These are phyloP conservation scores for Firmiana major DNA, from an alignment of 345 rosid genomes.

Conservation along the genomic window DNA sequence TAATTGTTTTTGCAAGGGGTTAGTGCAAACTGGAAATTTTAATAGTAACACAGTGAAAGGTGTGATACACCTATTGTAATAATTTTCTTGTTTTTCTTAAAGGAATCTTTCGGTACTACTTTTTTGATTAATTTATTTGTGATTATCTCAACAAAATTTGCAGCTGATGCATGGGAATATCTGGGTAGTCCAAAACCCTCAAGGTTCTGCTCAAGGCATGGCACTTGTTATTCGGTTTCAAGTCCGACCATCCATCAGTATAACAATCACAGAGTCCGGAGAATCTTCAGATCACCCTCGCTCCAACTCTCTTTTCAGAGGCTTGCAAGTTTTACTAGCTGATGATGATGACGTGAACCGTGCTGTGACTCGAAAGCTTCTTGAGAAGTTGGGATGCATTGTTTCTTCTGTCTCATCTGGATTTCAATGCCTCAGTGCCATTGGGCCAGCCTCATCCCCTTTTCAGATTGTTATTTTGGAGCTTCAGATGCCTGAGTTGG, in stretches of 20 bases:
- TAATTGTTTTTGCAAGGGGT: not conserved
- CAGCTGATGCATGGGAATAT: conserved; percentile 91
- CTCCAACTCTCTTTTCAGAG: conserved; percentile 59
- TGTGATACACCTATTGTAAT: not conserved
- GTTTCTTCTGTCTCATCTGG: conserved; percentile 73
- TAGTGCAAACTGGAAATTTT: conserved; percentile 1
- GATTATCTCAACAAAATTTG: conserved; percentile 12
- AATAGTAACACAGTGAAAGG: not conserved
- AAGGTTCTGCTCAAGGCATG: conserved; percentile 65
- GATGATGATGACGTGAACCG: conserved; percentile 73
- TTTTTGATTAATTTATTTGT: not conserved
- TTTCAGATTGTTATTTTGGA: conserved; percentile 72
- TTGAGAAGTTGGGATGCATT: conserved; percentile 76
- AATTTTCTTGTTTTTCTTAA: not conserved
- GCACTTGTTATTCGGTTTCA: conserved; percentile 69
- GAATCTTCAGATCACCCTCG: conserved; percentile 50
- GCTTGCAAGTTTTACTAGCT: conserved; percentile 65
- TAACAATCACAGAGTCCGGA: conserved; percentile 39
- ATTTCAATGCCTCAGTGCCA: conserved; percentile 58
- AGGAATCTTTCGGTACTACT: not conserved
- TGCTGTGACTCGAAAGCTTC: conserved; percentile 70
- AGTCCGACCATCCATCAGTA: conserved; percentile 40
- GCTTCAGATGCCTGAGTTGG: conserved; percentile 74
- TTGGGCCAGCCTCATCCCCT: conserved; percentile 45
- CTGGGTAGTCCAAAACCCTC: conserved; percentile 55